Evolutionary conservation across 2,329 filamentous ascomycete genomes (phyloP).

Genomic region (Claviceps citrina): DNA sequence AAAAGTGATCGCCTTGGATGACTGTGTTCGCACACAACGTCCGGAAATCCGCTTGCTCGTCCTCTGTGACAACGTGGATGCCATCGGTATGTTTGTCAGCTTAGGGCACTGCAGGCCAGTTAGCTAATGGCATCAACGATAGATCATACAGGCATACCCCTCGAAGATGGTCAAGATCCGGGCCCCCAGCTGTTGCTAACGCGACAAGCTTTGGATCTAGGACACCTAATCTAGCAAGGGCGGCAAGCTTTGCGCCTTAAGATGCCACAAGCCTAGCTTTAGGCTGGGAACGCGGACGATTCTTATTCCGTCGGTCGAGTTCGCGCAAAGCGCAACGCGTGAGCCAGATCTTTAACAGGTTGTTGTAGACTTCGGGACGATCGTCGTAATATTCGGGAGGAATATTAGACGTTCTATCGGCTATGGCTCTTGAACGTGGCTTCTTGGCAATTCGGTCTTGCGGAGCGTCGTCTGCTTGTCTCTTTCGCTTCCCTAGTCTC

Average conservation of each 20-base stretch:
- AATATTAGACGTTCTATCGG: background rate
- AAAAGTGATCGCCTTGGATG: background rate
- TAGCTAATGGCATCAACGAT: background rate
- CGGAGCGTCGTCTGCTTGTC: background rate
- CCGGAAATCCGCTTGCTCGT: too few relatives aligned
- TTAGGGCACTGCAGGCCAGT: background rate
- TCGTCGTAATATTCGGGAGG: background rate
- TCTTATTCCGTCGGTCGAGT: conserved; percentile 1
- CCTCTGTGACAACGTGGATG: too few relatives aligned
- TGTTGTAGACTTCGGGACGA: too few relatives aligned
- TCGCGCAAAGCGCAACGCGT: background rate
- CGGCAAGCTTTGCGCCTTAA: too few relatives aligned
- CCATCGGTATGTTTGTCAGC: background rate
- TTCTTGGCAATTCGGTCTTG: background rate
- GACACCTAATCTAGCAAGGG: too few relatives aligned
- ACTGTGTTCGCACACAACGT: background rate
- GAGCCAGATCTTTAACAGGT: background rate
- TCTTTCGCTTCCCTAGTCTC: background rate
- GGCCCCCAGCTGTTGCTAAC: conserved; percentile 2
- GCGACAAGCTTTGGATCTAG: background rate
- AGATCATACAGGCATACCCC: conserved; percentile 1
- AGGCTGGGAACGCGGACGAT: background rate
- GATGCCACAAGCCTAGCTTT: background rate
- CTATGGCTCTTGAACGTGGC: background rate
- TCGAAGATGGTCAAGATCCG: background rate